Percentiles rank a stretch among this genome's conserved stretches.
Evolutionary conservation across 371 early-diverging fungal species (phyloP).

Genomic region (Mucor racemosus): DNA sequence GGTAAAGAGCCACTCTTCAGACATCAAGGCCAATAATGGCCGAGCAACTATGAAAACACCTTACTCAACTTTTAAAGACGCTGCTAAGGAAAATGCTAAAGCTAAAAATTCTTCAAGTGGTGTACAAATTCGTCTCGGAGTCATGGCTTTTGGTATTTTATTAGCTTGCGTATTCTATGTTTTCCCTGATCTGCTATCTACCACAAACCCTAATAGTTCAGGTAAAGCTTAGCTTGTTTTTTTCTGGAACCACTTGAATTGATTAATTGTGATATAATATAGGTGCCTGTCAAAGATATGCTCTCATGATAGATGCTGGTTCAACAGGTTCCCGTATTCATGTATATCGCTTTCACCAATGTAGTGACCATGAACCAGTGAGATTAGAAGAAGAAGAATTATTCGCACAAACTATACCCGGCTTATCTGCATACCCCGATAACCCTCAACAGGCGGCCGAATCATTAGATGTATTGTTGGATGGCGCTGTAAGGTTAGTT

Average conservation of each 20-base stretch:
- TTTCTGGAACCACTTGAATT: background rate
- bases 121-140: conserved; percentile 14
- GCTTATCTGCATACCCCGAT: conserved; percentile 78
- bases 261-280: background rate
- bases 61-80: conserved; percentile 12
- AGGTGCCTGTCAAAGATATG: conserved; percentile 50
- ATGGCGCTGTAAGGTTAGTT: conserved; percentile 71
- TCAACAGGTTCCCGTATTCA: conserved; percentile 97
- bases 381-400: conserved; percentile 72
- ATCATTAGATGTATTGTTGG: conserved; percentile 79
- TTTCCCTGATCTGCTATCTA: conserved; percentile 7
- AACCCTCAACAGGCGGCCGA: conserved; percentile 78
- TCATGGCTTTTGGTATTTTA: conserved; percentile 12
- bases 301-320: conserved; percentile 94
- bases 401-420: conserved; percentile 88
- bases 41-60: conserved; percentile 15
- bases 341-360: conserved; percentile 89
- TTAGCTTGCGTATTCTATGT: conserved; percentile 8
- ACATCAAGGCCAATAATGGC: background rate
- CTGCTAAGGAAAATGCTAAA: conserved; percentile 14
- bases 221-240: background rate
- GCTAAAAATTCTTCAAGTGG: conserved; percentile 2
- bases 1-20: background rate
- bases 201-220: background rate
- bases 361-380: conserved; percentile 49